These are phyloP conservation scores for Coffea humblotiana DNA, from an alignment of 305 asterid species.

Conservation along the genomic window DNA sequence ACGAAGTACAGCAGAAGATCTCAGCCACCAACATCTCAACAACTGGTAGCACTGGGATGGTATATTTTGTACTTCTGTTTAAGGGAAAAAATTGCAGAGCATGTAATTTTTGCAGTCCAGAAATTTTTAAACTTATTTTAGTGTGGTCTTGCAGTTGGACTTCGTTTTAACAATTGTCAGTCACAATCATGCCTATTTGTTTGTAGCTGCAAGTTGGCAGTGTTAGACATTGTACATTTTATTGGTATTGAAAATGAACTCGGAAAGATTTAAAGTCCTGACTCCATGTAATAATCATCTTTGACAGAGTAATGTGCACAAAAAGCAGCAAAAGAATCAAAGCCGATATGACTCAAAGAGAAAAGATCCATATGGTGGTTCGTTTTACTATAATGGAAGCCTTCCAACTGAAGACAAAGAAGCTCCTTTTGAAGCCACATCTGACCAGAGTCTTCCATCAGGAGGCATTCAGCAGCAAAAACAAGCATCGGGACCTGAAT, in stretches of 20 bases:
- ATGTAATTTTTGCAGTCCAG: no score
- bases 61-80: conserved; percentile 15
- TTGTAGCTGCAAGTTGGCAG: conserved; percentile 1
- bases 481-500: conserved; percentile 28
- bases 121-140: not conserved
- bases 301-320: conserved; percentile 47
- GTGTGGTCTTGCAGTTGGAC: conserved; percentile 2
- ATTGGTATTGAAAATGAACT: conserved; percentile 1
- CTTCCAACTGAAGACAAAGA: conserved; percentile 35
- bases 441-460: conserved; percentile 35
- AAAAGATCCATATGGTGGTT: conserved; percentile 39
- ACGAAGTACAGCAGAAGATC: conserved; percentile 29
- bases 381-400: conserved; percentile 32
- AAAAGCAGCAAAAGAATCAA: conserved; percentile 47
- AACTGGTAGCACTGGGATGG: conserved; percentile 36
- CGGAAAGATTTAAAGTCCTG: not conserved
- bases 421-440: conserved; percentile 35
- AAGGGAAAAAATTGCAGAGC: no score
- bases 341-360: conserved; percentile 41
- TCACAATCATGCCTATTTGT: conserved; percentile 1
- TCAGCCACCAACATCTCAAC: conserved; percentile 23
- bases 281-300: conserved; percentile 1
- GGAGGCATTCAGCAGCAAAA: conserved; percentile 38
- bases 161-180: not conserved
- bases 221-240: not conserved